Percentiles rank a stretch among this genome's conserved stretches.
Conservation (phyloP, 176 grass and related monocot genomes). For the Olyra latifolia region DNA sequence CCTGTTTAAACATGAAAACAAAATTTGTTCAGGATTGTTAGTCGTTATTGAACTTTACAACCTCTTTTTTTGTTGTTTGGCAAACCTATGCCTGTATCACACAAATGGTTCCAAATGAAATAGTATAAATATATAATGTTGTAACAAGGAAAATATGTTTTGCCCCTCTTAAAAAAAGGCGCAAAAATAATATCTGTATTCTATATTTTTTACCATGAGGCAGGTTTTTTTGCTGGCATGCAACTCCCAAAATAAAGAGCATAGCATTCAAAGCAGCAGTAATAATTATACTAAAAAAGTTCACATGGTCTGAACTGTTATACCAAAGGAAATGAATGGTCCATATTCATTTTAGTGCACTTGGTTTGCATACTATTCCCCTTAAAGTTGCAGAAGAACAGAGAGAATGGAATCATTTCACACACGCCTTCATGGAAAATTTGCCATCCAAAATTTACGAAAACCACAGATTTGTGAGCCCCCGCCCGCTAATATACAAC, state of each 20-base stretch:
- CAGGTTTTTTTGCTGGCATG: not conserved
- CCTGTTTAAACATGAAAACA: conserved; percentile 25
- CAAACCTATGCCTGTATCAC: not conserved
- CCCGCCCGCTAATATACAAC: not conserved
- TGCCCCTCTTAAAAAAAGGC: not conserved
- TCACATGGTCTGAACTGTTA: too few species aligned
- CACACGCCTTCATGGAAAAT: not conserved
- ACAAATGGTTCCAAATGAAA: not conserved
- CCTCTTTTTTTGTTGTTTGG: not conserved
- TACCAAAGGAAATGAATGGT: too few species aligned
- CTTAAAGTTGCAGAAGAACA: not conserved
- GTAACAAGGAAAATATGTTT: not conserved
- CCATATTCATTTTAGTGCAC: too few species aligned
- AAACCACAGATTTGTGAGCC: not conserved
- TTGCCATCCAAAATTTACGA: not conserved
- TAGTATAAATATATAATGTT: not conserved
- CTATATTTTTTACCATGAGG: not conserved
- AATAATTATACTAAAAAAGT: not conserved
- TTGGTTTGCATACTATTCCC: not conserved
- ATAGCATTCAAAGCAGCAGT: not conserved
- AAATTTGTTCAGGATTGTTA: conserved; percentile 21
- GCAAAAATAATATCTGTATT: not conserved
- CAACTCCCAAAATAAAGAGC: not conserved
- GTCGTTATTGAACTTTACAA: not conserved
- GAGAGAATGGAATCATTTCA: not conserved